Evolutionary conservation across 306 rosid species (phyloP), one percentile per base, ranked within the genome.

Genomic region (Astragalus membranaceus): DNA sequence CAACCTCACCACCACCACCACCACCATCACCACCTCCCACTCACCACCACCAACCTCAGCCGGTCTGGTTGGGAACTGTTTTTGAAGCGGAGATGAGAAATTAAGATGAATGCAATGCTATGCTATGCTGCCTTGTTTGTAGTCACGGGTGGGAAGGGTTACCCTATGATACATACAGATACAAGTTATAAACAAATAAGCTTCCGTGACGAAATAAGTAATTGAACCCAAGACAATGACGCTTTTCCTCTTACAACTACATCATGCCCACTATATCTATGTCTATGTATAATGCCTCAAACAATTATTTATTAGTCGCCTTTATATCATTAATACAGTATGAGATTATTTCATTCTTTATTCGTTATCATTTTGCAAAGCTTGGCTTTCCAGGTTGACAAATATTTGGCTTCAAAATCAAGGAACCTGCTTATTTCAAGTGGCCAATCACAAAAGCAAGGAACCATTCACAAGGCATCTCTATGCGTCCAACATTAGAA

Each of bases 341-440:
- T 1, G 23, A 20, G 23, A 20, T 20, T 20, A 20, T 20, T 20
- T 20, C 23, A 20, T 20, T 20, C 1, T 20, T 20, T 20, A 20
- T 67, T 52, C 64, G 49, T 73, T 10, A 13, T 57, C 55, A 14
- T 73, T 66, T 72, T 55, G 77, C 72, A 44, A 50, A 67, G 69
- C 67, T 66, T 59, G 69, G 64, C 42, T 64, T 71, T 20, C 33
- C 23, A 20, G 70, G 85, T 78, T 80, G 85, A 84, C 79, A 85
- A 67, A 66, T 55, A 51, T 56, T 54, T 83, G 74, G 70, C 90
- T 85, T 85, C 48, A 74, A 74, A 69, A 48, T 67, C 75, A 87
- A 87, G 89, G 53, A 85, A 87, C 56, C 67, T 77, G 49, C 69
- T 44, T 58, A 16, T 46, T 71, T 80, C 69, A 81, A 81, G 42